Conservation (phyloP, 768 basidiomycete species). For the Lentinula guzmanii region DNA sequence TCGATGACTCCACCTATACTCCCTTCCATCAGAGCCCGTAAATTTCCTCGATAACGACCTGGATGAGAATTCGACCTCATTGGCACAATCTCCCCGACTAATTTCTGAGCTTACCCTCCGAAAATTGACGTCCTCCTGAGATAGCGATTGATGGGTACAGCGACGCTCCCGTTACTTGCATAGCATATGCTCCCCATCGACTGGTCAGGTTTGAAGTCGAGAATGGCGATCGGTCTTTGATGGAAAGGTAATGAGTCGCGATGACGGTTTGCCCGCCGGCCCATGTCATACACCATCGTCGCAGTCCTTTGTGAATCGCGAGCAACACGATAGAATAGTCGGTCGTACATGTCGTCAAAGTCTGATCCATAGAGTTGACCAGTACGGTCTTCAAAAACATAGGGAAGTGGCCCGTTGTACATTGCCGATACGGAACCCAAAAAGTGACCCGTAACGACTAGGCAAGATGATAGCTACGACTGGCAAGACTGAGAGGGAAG, state of each 20-base stretch:
- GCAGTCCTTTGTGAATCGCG: constrained; percentile 34
- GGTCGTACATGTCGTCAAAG: constrained; percentile 77
- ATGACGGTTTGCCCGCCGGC: constrained; percentile 54
- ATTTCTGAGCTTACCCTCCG: constrained; percentile 44
- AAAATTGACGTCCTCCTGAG: constrained; percentile 60
- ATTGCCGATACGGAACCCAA: neutral
- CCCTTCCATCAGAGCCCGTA: constrained; percentile 57
- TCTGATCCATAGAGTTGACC: constrained; percentile 49
- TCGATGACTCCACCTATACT: constrained; percentile 64
- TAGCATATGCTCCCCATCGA: constrained; percentile 58
- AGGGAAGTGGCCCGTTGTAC: constrained; percentile 31
- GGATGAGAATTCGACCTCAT: neutral
- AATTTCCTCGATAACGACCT: constrained; percentile 71
- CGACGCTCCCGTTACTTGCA: constrained; percentile 27
- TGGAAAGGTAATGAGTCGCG: constrained; percentile 48
- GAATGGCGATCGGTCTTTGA: constrained; percentile 46
- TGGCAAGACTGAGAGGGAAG: neutral
- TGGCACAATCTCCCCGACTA: neutral
- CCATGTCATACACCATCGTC: constrained; percentile 62
- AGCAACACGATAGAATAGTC: constrained; percentile 60
- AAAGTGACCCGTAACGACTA: neutral
- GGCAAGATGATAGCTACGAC: neutral
- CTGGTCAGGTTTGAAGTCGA: constrained; percentile 56
- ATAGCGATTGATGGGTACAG: constrained; percentile 59
- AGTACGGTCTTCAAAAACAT: constrained; percentile 65